Conservation (phyloP, 2,329 filamentous ascomycete species). For the Ophiosphaerella narmari region DNA sequence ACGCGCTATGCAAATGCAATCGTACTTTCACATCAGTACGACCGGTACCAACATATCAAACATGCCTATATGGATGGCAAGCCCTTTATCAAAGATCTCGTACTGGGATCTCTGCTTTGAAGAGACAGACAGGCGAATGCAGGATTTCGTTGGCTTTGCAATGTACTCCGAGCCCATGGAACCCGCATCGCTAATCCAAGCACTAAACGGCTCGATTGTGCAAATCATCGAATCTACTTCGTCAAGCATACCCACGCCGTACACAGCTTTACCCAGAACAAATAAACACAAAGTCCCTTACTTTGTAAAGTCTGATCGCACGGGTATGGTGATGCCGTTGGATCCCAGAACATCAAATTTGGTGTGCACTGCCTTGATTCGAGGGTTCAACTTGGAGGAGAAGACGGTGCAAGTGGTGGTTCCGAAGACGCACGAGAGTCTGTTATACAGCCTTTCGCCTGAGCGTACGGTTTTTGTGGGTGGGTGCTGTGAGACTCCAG, state of each 20-base stretch:
- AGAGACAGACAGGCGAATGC: slow-evolving; percentile 53
- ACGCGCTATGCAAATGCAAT: slow-evolving; percentile 76
- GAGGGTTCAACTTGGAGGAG: slow-evolving; percentile 65
- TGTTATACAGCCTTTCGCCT: slow-evolving; percentile 24
- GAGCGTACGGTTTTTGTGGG: slow-evolving; percentile 39
- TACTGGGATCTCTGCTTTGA: slow-evolving; percentile 69
- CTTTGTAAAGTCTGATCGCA: slow-evolving; percentile 54
- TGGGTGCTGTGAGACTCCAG: slow-evolving; percentile 38
- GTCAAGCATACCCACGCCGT: slow-evolving; percentile 24
- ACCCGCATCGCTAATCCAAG: slow-evolving; percentile 62
- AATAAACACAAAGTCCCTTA: slow-evolving; percentile 65
- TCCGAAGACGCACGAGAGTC: slow-evolving; percentile 53
- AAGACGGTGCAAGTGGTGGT: slow-evolving; percentile 68
- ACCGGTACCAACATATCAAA: slow-evolving; percentile 16
- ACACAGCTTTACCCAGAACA: slow-evolving; percentile 43
- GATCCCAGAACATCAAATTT: slow-evolving; percentile 64
- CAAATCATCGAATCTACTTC: slow-evolving; percentile 68
- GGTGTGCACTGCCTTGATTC: slow-evolving; percentile 70
- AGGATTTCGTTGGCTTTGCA: slow-evolving; percentile 64
- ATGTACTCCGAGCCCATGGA: slow-evolving; percentile 69
- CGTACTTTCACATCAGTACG: slow-evolving; percentile 68
- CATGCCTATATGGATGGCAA: slow-evolving; percentile 55
- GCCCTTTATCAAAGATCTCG: slow-evolving; percentile 59
- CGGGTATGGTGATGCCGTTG: slow-evolving; percentile 54
- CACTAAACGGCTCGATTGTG: slow-evolving; percentile 72